Evolutionary conservation across 2,329 filamentous ascomycete species (phyloP).

Genomic region (Camillea tinctor): DNA sequence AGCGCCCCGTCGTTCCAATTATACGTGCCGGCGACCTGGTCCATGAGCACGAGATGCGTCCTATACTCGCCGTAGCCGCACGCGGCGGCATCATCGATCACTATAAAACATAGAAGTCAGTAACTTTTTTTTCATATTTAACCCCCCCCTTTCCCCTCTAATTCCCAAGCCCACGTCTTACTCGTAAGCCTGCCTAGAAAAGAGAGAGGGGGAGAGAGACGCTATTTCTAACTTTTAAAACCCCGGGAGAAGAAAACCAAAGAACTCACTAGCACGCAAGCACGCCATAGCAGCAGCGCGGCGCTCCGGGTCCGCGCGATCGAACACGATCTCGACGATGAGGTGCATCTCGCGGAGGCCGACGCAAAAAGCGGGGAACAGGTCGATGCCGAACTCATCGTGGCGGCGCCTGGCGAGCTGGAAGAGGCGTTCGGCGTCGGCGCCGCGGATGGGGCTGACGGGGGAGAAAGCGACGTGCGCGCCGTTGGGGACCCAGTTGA

Average conservation of each 20-base stretch:
- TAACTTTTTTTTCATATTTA: no score
- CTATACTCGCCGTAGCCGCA: slow-evolving; percentile 44
- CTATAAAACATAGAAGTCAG: no score
- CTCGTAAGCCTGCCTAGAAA: no score
- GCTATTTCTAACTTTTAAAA: no score
- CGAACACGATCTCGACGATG: slow-evolving; percentile 36
- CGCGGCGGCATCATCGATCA: slow-evolving; percentile 39
- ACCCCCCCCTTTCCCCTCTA: no score
- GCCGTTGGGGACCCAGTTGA: slow-evolving; percentile 44
- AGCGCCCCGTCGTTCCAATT: slow-evolving; percentile 40
- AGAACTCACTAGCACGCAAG: slow-evolving; percentile 18
- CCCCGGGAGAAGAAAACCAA: no score
- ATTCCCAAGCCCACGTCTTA: no score
- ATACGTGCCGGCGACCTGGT: slow-evolving; percentile 43
- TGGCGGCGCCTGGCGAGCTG: slow-evolving; percentile 34
- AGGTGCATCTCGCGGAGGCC: slow-evolving; percentile 44
- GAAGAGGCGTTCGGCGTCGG: slow-evolving; percentile 40
- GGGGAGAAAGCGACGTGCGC: slow-evolving; percentile 44
- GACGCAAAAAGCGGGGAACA: slow-evolving; percentile 40
- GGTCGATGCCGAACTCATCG: slow-evolving; percentile 38
- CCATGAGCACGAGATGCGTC: slow-evolving; percentile 44
- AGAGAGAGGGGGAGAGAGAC: no score
- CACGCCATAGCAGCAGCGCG: slow-evolving; percentile 27
- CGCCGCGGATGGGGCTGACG: slow-evolving; percentile 42
- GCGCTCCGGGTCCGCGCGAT: slow-evolving; percentile 24